These are phyloP conservation scores for Xylaria curta DNA, from an alignment of 495 filamentous ascomycete genomes.

Conservation along the genomic window DNA sequence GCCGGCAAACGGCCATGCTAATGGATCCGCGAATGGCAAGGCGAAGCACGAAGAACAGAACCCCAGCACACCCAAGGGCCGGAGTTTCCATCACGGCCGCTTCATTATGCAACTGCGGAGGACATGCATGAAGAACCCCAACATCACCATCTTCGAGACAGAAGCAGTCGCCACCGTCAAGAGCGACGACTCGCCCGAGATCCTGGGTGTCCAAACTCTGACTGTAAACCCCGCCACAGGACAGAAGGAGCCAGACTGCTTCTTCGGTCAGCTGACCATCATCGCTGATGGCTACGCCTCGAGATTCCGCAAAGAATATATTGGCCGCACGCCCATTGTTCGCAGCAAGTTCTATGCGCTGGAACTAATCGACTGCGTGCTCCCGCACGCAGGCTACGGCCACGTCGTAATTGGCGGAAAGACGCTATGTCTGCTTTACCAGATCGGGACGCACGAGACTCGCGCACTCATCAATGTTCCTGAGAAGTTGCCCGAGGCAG, in stretches of 20 bases:
- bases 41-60: constrained; percentile 27
- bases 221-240: constrained; percentile 61
- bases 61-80: constrained; percentile 63
- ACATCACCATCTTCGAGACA: constrained; percentile 77
- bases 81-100: constrained; percentile 82
- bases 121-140: constrained; percentile 69
- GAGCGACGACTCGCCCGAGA: constrained; percentile 61
- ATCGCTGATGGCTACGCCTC: constrained; percentile 93
- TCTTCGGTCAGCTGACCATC: constrained; percentile 86
- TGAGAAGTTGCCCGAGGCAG: constrained; percentile 74
- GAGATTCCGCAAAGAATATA: constrained; percentile 85
- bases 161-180: constrained; percentile 69
- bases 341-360: constrained; percentile 88
- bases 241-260: constrained; percentile 68
- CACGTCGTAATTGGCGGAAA: constrained; percentile 85
- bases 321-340: constrained; percentile 70
- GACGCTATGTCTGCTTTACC: constrained; percentile 89
- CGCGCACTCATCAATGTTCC: constrained; percentile 91
- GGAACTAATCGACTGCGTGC: constrained; percentile 83
- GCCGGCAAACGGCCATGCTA: constrained; percentile 25
- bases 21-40: constrained; percentile 38
- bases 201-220: constrained; percentile 76
- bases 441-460: constrained; percentile 95
- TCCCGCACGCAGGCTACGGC: constrained; percentile 76
- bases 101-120: constrained; percentile 78